Evolutionary conservation across 1,139 yeast genomes (phyloP).

Genomic region (Pichia sp.): DNA sequence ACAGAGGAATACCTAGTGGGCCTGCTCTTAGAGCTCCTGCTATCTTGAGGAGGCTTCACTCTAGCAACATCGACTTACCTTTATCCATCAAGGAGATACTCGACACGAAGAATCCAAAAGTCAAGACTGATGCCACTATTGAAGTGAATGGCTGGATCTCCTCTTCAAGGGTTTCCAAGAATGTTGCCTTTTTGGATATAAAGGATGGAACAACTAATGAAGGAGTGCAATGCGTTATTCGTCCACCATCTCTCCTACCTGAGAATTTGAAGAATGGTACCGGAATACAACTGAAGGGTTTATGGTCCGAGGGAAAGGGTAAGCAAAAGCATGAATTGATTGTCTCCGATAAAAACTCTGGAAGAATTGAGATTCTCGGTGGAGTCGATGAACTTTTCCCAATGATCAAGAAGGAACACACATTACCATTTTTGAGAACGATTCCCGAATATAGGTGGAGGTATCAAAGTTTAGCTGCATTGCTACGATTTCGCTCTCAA

Average conservation of each 20-base stretch:
- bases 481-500: conserved; percentile 65
- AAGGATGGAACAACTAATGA: conserved; percentile 63
- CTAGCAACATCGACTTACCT: too few relatives aligned
- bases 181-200: conserved; percentile 71
- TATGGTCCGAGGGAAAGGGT: conserved; percentile 40
- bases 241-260: conserved; percentile 29
- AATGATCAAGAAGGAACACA: conserved; percentile 70
- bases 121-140: conserved; percentile 18
- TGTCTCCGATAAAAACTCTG: conserved; percentile 27
- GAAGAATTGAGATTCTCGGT: conserved; percentile 34
- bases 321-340: conserved; percentile 41
- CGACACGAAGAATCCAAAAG: too few relatives aligned
- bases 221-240: conserved; percentile 52
- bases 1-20: too few relatives aligned
- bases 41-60: too few relatives aligned
- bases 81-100: too few relatives aligned
- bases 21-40: too few relatives aligned
- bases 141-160: conserved; percentile 64
- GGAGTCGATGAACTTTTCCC: conserved; percentile 63
- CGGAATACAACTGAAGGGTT: conserved; percentile 37
- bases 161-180: conserved; percentile 64
- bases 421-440: conserved; percentile 57
- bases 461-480: conserved; percentile 55
- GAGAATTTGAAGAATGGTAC: conserved; percentile 35
- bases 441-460: conserved; percentile 77